Base-by-base conservation (phyloP, 352 stramenopile genomes). In the Phytophthora multivora region DNA sequence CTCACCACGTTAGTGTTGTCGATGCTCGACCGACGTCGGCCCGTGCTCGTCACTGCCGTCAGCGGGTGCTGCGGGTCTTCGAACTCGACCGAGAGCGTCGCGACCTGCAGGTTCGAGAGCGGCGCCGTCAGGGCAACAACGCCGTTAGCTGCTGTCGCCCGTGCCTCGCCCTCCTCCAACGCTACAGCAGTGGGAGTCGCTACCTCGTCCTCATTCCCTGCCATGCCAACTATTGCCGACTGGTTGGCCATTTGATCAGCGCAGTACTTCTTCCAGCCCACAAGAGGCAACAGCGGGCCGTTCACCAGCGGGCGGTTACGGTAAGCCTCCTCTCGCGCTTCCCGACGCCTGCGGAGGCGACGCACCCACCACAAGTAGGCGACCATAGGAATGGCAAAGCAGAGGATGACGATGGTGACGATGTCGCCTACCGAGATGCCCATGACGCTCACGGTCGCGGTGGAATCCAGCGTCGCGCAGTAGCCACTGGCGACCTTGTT, bases 201-300 rank as follows among this genome's bases (percentile, higher is more conserved):
- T 12, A 52, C 31, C 28, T 38, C 43, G 3, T 52, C 35, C 2
- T 53, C 51, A 18, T 26, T 53, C 13, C 33, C 30, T 0, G 16
- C 31, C 9, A 23, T 13, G 4, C 39, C 54, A 3, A 47, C 33
- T 9, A 64, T 38, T 45, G 66, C 36, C 46, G 49, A 53, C 55
- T 77, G 53, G 15, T 70, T 71, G 52, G 59, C 49, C 40, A 70
- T 62, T 9, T 63, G 42, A 23, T 73, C 65, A 1, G 54, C 64
- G 2, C 64, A 43, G 19, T 70, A 57, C 45, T 63, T 69, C 33
- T 74, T 75, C 69, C 69, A 78, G 39, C 60, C 69, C 21, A 74
- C 66, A 4, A 71, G 59, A 51, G 59, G 66, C 38, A 73, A 52
- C 43, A 63, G 13, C 23, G 64, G 59, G 7, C 71, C 63, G 10